Percentiles rank a stretch among this genome's conserved stretches.
Evolutionary conservation across 768 basidiomycete genomes (phyloP).

Genomic region (Udeniomyces megalosporus): DNA sequence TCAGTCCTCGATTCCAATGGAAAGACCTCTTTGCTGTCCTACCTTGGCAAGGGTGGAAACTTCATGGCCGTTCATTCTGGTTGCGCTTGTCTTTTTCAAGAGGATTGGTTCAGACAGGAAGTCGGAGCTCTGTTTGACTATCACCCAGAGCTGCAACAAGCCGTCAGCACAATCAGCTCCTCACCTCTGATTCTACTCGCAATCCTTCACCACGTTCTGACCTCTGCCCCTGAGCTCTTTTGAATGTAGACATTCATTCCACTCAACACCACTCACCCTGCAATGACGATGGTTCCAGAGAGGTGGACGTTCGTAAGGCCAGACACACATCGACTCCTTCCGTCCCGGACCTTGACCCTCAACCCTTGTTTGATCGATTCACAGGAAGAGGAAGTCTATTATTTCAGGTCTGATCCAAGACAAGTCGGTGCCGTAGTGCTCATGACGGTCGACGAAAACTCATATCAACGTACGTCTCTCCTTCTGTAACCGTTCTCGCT

Average conservation of each 20-base stretch:
- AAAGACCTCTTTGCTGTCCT: constrained; percentile 46
- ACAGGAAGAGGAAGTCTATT: constrained; percentile 37
- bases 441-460: constrained; percentile 49
- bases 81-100: constrained; percentile 44
- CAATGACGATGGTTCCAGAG: constrained; percentile 37
- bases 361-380: not conserved
- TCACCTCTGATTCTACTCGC: not conserved
- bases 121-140: constrained; percentile 56
- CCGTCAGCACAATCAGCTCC: constrained; percentile 36
- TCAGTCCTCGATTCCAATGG: constrained; percentile 46
- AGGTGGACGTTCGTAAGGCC: constrained; percentile 28
- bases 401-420: constrained; percentile 57
- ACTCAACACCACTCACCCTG: constrained; percentile 44
- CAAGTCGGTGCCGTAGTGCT: constrained; percentile 45
- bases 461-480: constrained; percentile 38
- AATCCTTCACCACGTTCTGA: no score
- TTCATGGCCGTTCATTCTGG: constrained; percentile 55
- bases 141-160: constrained; percentile 48
- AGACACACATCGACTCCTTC: not conserved
- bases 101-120: constrained; percentile 42
- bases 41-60: constrained; percentile 51
- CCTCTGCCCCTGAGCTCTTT: not conserved
- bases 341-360: not conserved
- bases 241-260: constrained; percentile 38
- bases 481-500: not conserved